phyloP scores from a whole-genome alignment of 2,329 filamentous ascomycete genomes.

The Pseudohalonectria lignicola region DNA sequence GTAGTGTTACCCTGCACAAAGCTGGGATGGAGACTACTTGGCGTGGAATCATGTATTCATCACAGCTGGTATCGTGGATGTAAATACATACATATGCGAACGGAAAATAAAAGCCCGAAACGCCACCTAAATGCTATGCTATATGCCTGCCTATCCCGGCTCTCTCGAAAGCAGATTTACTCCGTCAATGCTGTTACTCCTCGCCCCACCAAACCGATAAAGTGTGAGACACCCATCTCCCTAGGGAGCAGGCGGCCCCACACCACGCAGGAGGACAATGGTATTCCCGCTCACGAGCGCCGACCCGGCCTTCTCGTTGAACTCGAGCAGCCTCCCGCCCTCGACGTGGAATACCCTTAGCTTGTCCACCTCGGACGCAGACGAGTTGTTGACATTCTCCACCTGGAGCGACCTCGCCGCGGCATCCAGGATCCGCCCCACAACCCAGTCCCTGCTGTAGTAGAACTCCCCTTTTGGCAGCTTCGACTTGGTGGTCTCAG shows the following conservation, averaged over 20 bases:
- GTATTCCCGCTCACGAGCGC: constrained; percentile 74
- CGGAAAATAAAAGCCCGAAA: no score
- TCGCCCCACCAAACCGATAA: no score
- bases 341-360: constrained; percentile 90
- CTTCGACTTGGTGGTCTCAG: constrained; percentile 73
- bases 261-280: constrained; percentile 75
- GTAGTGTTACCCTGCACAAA: no score
- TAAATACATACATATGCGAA: no score
- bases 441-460: constrained; percentile 77
- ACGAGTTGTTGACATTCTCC: constrained; percentile 74
- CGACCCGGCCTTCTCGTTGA: constrained; percentile 72
- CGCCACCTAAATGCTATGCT: no score
- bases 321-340: constrained; percentile 75
- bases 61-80: no score
- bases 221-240: no score
- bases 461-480: constrained; percentile 73
- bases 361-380: constrained; percentile 64
- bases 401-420: constrained; percentile 70
- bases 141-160: no score
- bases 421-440: constrained; percentile 70
- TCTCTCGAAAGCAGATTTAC: no score
- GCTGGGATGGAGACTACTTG: no score
- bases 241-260: constrained; percentile 68
- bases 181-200: no score
- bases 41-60: no score